A percentile compares a stretch with the other conserved stretches of the same genome.
Conservation (phyloP, 352 stramenopile genomes). For the Pythium biforme region DNA sequence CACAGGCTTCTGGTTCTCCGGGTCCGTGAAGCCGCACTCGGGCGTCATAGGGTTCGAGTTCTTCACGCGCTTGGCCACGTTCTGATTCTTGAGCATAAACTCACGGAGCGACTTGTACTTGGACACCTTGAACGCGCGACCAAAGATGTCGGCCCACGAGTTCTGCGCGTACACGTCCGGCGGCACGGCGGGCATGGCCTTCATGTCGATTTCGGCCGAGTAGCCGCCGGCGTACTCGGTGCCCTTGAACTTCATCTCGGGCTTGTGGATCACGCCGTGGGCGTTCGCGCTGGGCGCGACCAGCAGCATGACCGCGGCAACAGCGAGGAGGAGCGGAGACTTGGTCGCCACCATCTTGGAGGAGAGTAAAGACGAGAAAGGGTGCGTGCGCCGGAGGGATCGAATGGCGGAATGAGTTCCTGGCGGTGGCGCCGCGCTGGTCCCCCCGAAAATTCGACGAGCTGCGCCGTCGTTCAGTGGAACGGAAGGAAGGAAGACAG, state of each 20-base stretch:
- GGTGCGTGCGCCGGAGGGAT: too few species aligned
- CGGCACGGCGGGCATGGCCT: not conserved
- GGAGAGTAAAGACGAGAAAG: not conserved
- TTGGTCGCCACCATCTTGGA: constrained; percentile 2
- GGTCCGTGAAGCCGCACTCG: constrained; percentile 47
- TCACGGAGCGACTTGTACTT: constrained; percentile 51
- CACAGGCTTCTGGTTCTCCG: constrained; percentile 28
- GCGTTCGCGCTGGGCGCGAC: constrained; percentile 8
- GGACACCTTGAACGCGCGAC: constrained; percentile 33
- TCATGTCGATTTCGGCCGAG: constrained; percentile 11
- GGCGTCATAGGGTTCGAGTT: not conserved
- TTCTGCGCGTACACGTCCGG: constrained; percentile 5
- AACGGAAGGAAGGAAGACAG: too few species aligned
- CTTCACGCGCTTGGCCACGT: constrained; percentile 32
- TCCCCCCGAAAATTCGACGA: too few species aligned
- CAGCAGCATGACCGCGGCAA: not conserved
- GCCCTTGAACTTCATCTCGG: constrained; percentile 5
- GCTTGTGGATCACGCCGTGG: constrained; percentile 14
- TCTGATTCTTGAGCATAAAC: constrained; percentile 35
- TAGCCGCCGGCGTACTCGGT: constrained; percentile 6
- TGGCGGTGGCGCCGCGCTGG: not conserved
- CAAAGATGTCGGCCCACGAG: constrained; percentile 2
- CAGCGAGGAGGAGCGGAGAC: not conserved
- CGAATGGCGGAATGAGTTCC: too few species aligned
- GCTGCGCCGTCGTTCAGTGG: too few species aligned